These are phyloP conservation scores for Graphilbum sp. DNA, from an alignment of 2,329 filamentous ascomycete species.

Conservation along the genomic window DNA sequence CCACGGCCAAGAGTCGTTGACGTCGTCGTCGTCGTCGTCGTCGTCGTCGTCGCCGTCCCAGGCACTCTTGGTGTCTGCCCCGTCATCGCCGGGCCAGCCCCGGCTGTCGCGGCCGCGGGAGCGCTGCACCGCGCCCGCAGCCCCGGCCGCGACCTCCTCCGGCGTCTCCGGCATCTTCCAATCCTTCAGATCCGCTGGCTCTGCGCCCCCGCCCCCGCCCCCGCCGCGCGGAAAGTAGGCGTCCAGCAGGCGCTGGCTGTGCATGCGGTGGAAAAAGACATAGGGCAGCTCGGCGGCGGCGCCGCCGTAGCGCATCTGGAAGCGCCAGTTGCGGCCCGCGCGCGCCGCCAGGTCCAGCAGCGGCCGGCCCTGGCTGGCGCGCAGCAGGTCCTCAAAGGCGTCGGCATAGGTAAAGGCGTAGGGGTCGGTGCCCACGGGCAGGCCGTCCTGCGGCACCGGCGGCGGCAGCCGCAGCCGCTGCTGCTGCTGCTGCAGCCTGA, in stretches of 20 bases:
- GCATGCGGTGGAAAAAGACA: slow-evolving; percentile 23
- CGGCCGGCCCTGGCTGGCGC: slow-evolving; percentile 24
- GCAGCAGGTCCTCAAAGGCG: slow-evolving; percentile 40
- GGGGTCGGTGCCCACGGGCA: slow-evolving; percentile 19
- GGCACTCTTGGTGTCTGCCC: too few species aligned
- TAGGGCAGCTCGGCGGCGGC: slow-evolving; percentile 22
- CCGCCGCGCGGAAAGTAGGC: slow-evolving; percentile 14
- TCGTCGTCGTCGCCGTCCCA: slow-evolving; percentile 1
- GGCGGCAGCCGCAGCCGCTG: slow-evolving; percentile 21
- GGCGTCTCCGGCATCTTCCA: slow-evolving; percentile 10
- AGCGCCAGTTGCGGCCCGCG: slow-evolving; percentile 15
- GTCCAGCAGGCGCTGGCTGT: slow-evolving; percentile 20
- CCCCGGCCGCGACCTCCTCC: neutral
- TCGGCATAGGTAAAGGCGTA: slow-evolving; percentile 34
- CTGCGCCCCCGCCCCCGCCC: neutral
- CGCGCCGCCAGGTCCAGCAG: slow-evolving; percentile 23
- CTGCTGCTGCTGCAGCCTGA: slow-evolving; percentile 19
- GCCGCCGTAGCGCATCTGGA: slow-evolving; percentile 9
- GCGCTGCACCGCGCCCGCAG: neutral
- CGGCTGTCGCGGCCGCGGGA: neutral
- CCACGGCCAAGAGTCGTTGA: too few species aligned
- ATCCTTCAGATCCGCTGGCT: slow-evolving; percentile 10
- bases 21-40: slow-evolving; percentile 1
- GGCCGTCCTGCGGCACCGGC: slow-evolving; percentile 26
- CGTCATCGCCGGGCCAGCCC: too few species aligned